Percentiles rank a stretch among this genome's conserved stretches.
Conservation (phyloP, 495 filamentous ascomycete species). For the Clohesyomyces aquaticus region DNA sequence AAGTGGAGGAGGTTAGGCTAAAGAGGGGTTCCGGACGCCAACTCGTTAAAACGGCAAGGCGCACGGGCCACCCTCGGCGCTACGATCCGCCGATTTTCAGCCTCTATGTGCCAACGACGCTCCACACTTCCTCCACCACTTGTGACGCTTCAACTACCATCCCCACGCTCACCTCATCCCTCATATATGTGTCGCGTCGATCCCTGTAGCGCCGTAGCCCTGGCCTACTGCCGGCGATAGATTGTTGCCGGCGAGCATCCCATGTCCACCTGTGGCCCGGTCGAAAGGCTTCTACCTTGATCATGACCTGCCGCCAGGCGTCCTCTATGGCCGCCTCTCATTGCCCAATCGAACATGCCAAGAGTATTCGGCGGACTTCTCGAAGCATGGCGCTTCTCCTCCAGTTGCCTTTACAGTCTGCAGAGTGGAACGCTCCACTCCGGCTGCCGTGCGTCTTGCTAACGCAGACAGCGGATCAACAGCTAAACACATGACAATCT, state of each 20-base stretch:
- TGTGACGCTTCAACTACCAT: neutral
- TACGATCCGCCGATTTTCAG: slow-evolving; percentile 19
- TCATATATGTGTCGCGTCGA: slow-evolving; percentile 3
- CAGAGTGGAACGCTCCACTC: slow-evolving; percentile 10
- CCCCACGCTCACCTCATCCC: slow-evolving; percentile 14
- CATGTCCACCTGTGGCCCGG: slow-evolving; percentile 24
- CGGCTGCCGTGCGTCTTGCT: slow-evolving; percentile 27
- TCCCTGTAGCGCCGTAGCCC: slow-evolving; percentile 1
- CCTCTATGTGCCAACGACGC: slow-evolving; percentile 23
- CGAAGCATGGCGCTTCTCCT: slow-evolving; percentile 22
- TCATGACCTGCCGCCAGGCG: too few species aligned
- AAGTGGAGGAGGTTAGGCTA: slow-evolving; percentile 36
- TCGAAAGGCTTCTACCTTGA: slow-evolving; percentile 33
- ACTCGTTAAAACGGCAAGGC: slow-evolving; percentile 26
- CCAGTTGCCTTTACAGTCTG: slow-evolving; percentile 1
- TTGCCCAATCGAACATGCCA: slow-evolving; percentile 20
- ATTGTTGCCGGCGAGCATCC: slow-evolving; percentile 18
- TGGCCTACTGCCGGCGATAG: slow-evolving; percentile 30
- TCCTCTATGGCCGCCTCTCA: slow-evolving; percentile 20
- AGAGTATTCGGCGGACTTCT: slow-evolving; percentile 23
- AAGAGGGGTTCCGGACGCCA: slow-evolving; percentile 11
- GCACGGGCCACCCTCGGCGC: slow-evolving; percentile 14
- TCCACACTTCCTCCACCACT: slow-evolving; percentile 7
- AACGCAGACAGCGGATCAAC: slow-evolving; percentile 15
- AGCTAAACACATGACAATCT: slow-evolving; percentile 25